A percentile compares a stretch with the other conserved stretches of the same genome.
These are phyloP conservation scores for Orbilia ellipsospora DNA, from an alignment of 2,329 filamentous ascomycete genomes.

Conservation along the genomic window DNA sequence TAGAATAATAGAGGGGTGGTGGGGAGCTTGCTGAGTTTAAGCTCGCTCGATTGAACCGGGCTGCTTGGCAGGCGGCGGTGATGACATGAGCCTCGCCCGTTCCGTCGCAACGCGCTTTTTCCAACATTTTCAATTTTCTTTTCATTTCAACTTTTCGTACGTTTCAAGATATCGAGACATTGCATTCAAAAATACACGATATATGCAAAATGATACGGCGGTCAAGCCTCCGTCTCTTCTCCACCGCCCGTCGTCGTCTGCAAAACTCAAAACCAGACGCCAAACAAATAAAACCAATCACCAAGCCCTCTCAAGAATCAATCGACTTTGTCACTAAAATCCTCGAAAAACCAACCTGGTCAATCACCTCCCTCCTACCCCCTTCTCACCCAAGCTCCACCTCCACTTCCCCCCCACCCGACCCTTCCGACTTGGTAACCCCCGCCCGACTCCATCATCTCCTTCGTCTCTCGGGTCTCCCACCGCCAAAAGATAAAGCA, in stretches of 20 bases:
- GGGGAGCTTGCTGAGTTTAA: constrained; percentile 4
- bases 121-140: constrained; percentile 25
- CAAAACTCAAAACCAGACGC: constrained; percentile 24
- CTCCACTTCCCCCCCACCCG: constrained; percentile 60
- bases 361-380: constrained; percentile 63
- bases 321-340: constrained; percentile 61
- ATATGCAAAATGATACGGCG: constrained; percentile 27
- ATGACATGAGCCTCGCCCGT: constrained; percentile 25
- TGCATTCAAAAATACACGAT: too few species aligned
- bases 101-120: constrained; percentile 44
- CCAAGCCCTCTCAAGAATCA: constrained; percentile 34
- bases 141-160: not conserved
- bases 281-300: constrained; percentile 2
- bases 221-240: constrained; percentile 36
- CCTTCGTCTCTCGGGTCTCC: constrained; percentile 87
- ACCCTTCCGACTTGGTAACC: constrained; percentile 66
- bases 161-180: too few species aligned
- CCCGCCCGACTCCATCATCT: constrained; percentile 80
- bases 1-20: constrained; percentile 11
- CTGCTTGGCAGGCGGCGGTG: constrained; percentile 23
- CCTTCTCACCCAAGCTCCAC: constrained; percentile 57
- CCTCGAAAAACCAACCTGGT: constrained; percentile 82
- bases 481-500: constrained; percentile 71
- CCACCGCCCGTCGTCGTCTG: constrained; percentile 18
- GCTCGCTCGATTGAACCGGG: not conserved